Percentiles rank a stretch among this genome's conserved stretches.
These are phyloP conservation scores for Pythium aristosporum DNA, from an alignment of 352 stramenopile genomes.

Conservation along the genomic window DNA sequence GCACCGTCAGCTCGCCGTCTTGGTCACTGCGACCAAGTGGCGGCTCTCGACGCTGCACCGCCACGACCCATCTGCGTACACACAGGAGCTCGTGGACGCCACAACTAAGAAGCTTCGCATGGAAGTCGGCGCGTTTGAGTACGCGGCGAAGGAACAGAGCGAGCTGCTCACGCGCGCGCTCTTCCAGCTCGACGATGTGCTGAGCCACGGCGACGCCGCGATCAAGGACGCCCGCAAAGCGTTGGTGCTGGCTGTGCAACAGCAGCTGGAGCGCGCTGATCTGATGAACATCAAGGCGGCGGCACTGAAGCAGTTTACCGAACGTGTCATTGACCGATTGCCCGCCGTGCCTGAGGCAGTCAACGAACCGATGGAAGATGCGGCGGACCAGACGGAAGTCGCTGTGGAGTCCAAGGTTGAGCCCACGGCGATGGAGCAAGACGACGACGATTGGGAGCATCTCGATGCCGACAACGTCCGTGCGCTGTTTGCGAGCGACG, in stretches of 20 bases:
- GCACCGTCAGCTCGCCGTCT: conserved; percentile 31
- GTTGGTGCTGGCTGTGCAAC: conserved; percentile 48
- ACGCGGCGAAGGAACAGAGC: conserved; percentile 52
- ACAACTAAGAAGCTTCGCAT: conserved; percentile 43
- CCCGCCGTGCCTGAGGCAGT: conserved; percentile 1
- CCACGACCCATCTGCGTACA: not conserved
- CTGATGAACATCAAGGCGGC: conserved; percentile 39
- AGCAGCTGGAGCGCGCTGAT: conserved; percentile 44
- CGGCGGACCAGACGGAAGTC: conserved; percentile 1
- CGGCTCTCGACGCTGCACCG: conserved; percentile 29
- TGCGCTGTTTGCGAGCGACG: conserved; percentile 8
- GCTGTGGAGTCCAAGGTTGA: conserved; percentile 17
- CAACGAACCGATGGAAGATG: not conserved
- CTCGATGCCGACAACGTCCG: not conserved
- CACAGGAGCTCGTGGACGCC: conserved; percentile 14
- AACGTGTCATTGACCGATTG: conserved; percentile 27
- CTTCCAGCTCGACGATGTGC: conserved; percentile 56
- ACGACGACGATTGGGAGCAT: conserved; percentile 14
- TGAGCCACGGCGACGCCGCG: conserved; percentile 51
- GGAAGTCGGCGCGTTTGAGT: conserved; percentile 60
- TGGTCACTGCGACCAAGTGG: conserved; percentile 48
- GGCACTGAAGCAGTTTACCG: conserved; percentile 46
- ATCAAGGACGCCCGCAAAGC: conserved; percentile 57
- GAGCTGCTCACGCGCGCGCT: conserved; percentile 61
- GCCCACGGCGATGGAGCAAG: not conserved